Conservation (phyloP, 176 grass and related monocot species). For the Guadua angustifolia region DNA sequence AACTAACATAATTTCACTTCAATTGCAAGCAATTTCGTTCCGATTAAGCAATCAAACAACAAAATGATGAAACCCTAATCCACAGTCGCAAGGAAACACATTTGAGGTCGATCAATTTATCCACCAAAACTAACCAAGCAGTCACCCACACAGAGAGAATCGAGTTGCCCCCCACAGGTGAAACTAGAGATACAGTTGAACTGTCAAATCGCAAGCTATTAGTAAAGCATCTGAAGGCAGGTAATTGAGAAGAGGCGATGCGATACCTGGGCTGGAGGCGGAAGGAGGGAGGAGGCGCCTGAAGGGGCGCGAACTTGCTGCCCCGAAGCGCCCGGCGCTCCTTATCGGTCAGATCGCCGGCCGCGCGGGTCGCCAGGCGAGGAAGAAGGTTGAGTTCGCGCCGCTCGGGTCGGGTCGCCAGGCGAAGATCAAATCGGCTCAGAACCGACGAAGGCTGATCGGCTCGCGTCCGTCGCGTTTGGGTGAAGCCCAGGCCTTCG, state of each 20-base stretch:
- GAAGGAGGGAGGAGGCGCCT: slow-evolving; percentile 39
- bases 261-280: slow-evolving; percentile 59
- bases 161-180: background rate
- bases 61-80: slow-evolving; percentile 14
- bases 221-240: slow-evolving; percentile 5
- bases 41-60: background rate
- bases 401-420: no score
- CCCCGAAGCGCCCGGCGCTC: slow-evolving; percentile 80
- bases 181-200: background rate
- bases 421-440: no score
- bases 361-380: no score
- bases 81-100: background rate
- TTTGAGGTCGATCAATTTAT: slow-evolving; percentile 28
- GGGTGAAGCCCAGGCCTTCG: no score
- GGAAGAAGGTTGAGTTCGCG: no score
- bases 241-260: background rate
- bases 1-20: slow-evolving; percentile 1
- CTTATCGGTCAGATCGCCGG: slow-evolving; percentile 65
- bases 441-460: no score
- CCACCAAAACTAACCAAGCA: background rate
- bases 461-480: no score
- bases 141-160: background rate
- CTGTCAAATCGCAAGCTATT: background rate
- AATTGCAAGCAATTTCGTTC: background rate
- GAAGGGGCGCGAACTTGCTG: slow-evolving; percentile 93